Evolutionary conservation across 495 filamentous ascomycete genomes (phyloP).

Genomic region (Podospora pseudocomata): DNA sequence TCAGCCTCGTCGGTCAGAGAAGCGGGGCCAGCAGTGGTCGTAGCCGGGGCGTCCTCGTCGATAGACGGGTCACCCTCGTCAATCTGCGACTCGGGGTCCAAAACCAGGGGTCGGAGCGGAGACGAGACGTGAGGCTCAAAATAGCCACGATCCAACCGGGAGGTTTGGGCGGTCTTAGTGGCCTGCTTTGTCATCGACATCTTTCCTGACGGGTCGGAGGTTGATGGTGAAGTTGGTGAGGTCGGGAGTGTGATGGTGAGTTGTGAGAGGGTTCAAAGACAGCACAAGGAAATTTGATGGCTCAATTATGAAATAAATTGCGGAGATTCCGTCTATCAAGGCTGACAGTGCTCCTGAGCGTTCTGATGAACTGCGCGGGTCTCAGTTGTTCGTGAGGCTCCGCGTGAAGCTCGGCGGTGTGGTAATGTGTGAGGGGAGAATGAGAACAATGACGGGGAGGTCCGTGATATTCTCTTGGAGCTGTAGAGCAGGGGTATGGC

Average conservation of each 20-base stretch:
- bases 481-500: not conserved
- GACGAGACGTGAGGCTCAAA: not conserved
- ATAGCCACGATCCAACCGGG: not conserved
- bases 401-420: not conserved
- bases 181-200: not conserved
- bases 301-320: not conserved
- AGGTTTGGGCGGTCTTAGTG: not conserved
- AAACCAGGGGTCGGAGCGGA: not conserved
- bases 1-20: not conserved
- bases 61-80: not conserved
- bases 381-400: not conserved
- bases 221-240: not conserved
- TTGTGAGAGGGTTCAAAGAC: not conserved
- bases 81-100: not conserved
- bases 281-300: not conserved
- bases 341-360: not conserved
- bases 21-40: too few relatives aligned
- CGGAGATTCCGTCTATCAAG: not conserved
- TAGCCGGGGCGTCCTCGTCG: too few relatives aligned
- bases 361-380: not conserved
- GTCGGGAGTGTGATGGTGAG: not conserved
- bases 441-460: not conserved
- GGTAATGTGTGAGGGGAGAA: not conserved
- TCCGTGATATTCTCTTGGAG: not conserved
- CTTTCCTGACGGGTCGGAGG: not conserved